phyloP scores from a whole-genome alignment of 176 grass and related monocot species.

The Carex cristatella region DNA sequence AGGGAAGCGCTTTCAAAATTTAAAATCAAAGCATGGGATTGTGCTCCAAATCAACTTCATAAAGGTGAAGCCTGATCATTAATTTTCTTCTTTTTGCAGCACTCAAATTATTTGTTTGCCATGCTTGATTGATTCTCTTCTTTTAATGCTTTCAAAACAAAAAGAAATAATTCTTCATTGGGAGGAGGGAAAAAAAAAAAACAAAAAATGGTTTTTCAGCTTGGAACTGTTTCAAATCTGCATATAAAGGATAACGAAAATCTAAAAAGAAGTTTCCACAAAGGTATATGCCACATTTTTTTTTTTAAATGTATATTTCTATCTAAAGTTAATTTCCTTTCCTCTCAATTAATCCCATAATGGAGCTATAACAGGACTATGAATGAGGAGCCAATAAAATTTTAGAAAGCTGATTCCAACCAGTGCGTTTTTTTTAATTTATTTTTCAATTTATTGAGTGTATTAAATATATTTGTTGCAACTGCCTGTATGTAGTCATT shows the following conservation, averaged over 20 bases:
- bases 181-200: not conserved
- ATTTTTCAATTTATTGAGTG: not conserved
- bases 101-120: slow-evolving; percentile 18
- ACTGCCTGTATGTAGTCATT: too few relatives aligned
- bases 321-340: not conserved
- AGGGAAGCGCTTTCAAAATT: slow-evolving; percentile 34
- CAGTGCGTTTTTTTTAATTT: not conserved
- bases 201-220: slow-evolving; percentile 4
- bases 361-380: not conserved
- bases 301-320: not conserved
- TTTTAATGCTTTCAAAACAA: slow-evolving; percentile 10
- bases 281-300: not conserved
- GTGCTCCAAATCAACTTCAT: slow-evolving; percentile 23
- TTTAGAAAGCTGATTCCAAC: not conserved
- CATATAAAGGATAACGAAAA: not conserved
- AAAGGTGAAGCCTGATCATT: slow-evolving; percentile 16
- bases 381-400: not conserved
- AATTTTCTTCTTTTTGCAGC: slow-evolving; percentile 10
- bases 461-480: not conserved
- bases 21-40: not conserved
- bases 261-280: not conserved
- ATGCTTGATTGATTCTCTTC: slow-evolving; percentile 31
- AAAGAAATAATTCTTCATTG: not conserved
- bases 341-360: not conserved
- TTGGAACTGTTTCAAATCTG: slow-evolving; percentile 13